Evolutionary conservation across 2,329 filamentous ascomycete species (phyloP).

Genomic region (Fusarium torreyae): DNA sequence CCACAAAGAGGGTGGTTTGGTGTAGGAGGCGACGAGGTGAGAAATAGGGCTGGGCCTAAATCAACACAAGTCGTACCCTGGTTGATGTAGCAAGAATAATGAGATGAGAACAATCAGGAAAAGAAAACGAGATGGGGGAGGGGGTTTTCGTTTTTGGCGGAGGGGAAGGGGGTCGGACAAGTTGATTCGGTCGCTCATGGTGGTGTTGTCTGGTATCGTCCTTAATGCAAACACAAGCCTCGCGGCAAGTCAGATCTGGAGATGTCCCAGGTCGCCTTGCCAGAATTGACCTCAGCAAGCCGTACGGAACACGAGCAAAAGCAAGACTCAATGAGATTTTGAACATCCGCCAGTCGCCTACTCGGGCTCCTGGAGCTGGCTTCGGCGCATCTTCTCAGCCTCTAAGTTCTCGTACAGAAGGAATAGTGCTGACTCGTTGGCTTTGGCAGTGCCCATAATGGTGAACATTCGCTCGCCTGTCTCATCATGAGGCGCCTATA

Average conservation of each 20-base stretch:
- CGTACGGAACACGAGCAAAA: slow-evolving; percentile 49
- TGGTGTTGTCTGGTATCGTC: slow-evolving; percentile 62
- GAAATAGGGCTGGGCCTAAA: slow-evolving; percentile 20
- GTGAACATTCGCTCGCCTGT: slow-evolving; percentile 99
- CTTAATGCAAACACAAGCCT: slow-evolving; percentile 69
- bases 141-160: slow-evolving; percentile 43
- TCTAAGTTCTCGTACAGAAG: slow-evolving; percentile 98
- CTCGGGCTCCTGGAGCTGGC: slow-evolving; percentile 76
- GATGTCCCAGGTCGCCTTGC: slow-evolving; percentile 63
- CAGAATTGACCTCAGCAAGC: slow-evolving; percentile 62
- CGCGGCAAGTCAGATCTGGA: slow-evolving; percentile 75
- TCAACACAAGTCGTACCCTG: slow-evolving; percentile 24
- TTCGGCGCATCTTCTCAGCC: slow-evolving; percentile 98
- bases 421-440: slow-evolving; percentile 96
- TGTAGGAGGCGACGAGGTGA: slow-evolving; percentile 35
- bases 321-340: slow-evolving; percentile 47
- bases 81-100: slow-evolving; percentile 40
- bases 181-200: slow-evolving; percentile 54
- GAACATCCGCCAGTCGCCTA: slow-evolving; percentile 53
- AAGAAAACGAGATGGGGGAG: slow-evolving; percentile 45
- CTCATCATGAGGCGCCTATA: slow-evolving; percentile 89
- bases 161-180: slow-evolving; percentile 20
- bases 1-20: slow-evolving; percentile 44
- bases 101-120: slow-evolving; percentile 47
- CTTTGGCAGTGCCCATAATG: slow-evolving; percentile 94